phyloP scores from a whole-genome alignment of 768 basidiomycete genomes.

The Holtermanniella nyarrowii region DNA sequence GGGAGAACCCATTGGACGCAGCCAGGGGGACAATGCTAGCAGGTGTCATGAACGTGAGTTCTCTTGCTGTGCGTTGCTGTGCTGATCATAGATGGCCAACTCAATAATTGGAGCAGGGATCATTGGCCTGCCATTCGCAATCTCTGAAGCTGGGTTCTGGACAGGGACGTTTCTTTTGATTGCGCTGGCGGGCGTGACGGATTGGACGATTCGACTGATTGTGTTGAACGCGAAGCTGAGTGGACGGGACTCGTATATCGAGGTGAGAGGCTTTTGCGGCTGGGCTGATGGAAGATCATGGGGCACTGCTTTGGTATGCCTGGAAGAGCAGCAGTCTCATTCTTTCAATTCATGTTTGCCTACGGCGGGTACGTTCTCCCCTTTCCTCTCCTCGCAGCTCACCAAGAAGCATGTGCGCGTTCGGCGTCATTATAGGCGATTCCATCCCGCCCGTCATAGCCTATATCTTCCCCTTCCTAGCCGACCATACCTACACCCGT shows the following conservation, averaged over 20 bases:
- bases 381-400: background rate
- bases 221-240: slow-evolving; percentile 93
- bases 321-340: slow-evolving; percentile 86
- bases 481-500: slow-evolving; percentile 60
- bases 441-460: slow-evolving; percentile 91
- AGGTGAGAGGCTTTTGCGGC: slow-evolving; percentile 17
- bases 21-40: slow-evolving; percentile 40
- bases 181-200: slow-evolving; percentile 67
- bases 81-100: slow-evolving; percentile 72
- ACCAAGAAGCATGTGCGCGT: slow-evolving; percentile 75
- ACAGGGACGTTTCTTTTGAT: slow-evolving; percentile 73
- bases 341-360: slow-evolving; percentile 96
- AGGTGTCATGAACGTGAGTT: slow-evolving; percentile 65
- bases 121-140: slow-evolving; percentile 73
- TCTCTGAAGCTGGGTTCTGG: slow-evolving; percentile 89
- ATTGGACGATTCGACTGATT: slow-evolving; percentile 79
- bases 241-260: slow-evolving; percentile 82
- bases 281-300: slow-evolving; percentile 54
- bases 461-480: slow-evolving; percentile 61
- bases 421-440: slow-evolving; percentile 96
- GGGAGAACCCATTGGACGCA: slow-evolving; percentile 15
- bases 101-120: slow-evolving; percentile 86
- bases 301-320: slow-evolving; percentile 78
- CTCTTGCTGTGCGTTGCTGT: slow-evolving; percentile 12
- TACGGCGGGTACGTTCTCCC: slow-evolving; percentile 59